Evolutionary conservation across 164 flowering plant genomes (phyloP), one percentile per base, ranked within the genome.

Genomic region (Pachysandra terminalis): DNA sequence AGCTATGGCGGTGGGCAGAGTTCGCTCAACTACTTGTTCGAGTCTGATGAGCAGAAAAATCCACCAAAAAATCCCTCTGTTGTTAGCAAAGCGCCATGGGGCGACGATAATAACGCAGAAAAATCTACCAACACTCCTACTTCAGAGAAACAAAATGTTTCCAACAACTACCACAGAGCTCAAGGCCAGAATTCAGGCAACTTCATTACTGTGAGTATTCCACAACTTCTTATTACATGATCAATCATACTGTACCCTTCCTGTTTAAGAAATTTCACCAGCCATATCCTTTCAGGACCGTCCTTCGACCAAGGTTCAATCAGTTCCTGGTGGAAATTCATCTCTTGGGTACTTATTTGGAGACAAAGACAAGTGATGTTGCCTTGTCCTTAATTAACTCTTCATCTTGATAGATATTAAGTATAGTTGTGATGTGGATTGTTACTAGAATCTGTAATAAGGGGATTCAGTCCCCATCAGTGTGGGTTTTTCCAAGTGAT

Each of bases 341-440:
- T 78, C 83, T 48, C 75, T 82, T 22, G 85, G 83, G 35, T 82
- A 82, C 81, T 74, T 82, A 72, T 81, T 81, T 71, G 82, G 82
- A 69, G 77, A 79, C 27, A 81, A 81, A 69, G 77, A 79, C 27
- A 81, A 81, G 73, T 81, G 66, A 74, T 65, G 35, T 58, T 58
- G n/a, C 61, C 26, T 19, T 27, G 37, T 58, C 40, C n/a, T n/a
- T n/a, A n/a, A n/a, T n/a, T n/a, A n/a, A 17, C 61, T 27, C 61
- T 58, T 5, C 25, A 27, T 27, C 17, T 45, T 45, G 51, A 45
- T 45, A 10, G 51, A 1, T 10, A 10, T 12, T 45, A 12, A 40
- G 45, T 40, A 25, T 10, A 24, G 12, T 56, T 13, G 12, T 14
- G 32, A 21, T 58, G 37, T 58, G 61, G 37, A 17, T 27, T 58